Evolutionary conservation across 73 alveolate genomes (phyloP), one percentile per base, ranked within the genome.

Genomic region (Urostyla sp.): DNA sequence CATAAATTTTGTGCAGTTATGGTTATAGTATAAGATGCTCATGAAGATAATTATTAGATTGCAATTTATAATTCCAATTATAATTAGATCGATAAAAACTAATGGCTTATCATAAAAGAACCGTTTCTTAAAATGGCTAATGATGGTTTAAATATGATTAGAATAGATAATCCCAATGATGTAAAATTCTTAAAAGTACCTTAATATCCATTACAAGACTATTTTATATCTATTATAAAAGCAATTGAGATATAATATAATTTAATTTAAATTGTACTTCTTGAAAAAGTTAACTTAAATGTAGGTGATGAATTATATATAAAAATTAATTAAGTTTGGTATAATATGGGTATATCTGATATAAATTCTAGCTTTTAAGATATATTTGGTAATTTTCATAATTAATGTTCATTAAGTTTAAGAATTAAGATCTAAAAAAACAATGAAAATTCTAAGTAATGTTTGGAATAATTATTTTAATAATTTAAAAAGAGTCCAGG

Each of bases 71-170:
- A 40, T 40, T 11, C 20, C 51, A 40, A 10, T 15, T 40, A 40
- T 15, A 40, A 40, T 40, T 11, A 10, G 10, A 40, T 40, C 15
- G 51, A 40, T 40, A 40, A 11, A 11, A 40, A 40, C 15, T 40
- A 40, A 40, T 50, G 63, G 63, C 18, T 50, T 10, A 20, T 20
- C 31, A 50, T 50, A 50, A 50, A 50, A 20, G 63, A 50, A 50
- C 63, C 63, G 10, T 50, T 50, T 50, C 8, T 13, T 13, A 50
- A 50, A 20, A 11, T 50, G 8, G 63, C 63, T 13, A 13, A 50
- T 10, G 63, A 50, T 50, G 27, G 63, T 7, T 20, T 13, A 50
- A 50, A 50, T 50, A 31, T 50, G 8, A 50, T 50, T 10, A 20
- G 18, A 11, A 20, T 50, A 10, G 63, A 50, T 50, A 31, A 50